Evolutionary conservation across 2,329 filamentous ascomycete species (phyloP), one percentile per base, ranked within the genome.

Genomic region (Xylariaceae sp.): DNA sequence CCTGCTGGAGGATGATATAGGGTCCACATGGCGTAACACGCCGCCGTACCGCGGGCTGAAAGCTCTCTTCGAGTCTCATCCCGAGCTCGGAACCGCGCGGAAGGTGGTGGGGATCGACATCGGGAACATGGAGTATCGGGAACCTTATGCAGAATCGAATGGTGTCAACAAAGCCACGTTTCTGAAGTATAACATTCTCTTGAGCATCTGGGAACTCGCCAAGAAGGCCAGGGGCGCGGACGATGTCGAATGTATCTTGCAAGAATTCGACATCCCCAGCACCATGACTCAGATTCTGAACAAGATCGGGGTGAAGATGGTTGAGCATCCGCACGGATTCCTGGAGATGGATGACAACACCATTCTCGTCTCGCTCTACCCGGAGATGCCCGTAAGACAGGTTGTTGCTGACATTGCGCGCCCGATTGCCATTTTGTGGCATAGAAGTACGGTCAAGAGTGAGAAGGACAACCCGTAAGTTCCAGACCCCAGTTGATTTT

Each of bases 331-430:
- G 0, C 42, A 63, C 3, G 73, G 59, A 1, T 75, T 74, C 51
- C 57, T 74, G 0, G 68, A 68, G 44, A 62, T 74, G 1, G 71
- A 74, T 59, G 67, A 70, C 6, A 51, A 57, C 5, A 70, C 55
- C 17, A 49, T 74, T 4, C 66, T 75, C 7, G 52, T 74, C 15
- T 65, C 69, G 3, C 57, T 73, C 17, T 35, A 35, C 10, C 65
- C 71, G 1, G 64, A 67, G 23, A 61, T 70, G 3, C 71, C 72
- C 2, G 65, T 74, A 3, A 66, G 66, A 51, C 70, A 74, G 56
- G 69, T 74, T 42, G 60, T 74, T 5, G 64, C 69, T 50, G 73
- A 75, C 49, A 61, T 74, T 9, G 69, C 70, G 1, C 67, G 70
- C 1, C 74, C 74, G 1, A 68, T 63, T 2, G 67, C 66, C 0